Evolutionary conservation across 2,329 filamentous ascomycete genomes (phyloP), one percentile per base, ranked within the genome.

Genomic region (Ophiosphaerella korrae): DNA sequence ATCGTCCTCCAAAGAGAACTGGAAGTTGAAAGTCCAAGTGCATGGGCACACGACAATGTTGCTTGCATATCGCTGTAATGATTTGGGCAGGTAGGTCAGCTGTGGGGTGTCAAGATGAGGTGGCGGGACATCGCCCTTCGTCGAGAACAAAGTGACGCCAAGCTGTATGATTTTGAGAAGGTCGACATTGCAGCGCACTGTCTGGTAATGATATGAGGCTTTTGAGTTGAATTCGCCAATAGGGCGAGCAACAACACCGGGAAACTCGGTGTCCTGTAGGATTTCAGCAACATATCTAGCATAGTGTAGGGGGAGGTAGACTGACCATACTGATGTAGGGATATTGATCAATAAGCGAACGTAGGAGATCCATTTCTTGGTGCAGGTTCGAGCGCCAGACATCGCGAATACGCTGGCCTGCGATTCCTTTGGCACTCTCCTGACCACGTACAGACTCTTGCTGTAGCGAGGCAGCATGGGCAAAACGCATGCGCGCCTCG

Each of bases 1-100:
- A 76, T 99, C 94, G 34, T 93, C 86, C 61, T 94, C 89, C 8
- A 97, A 82, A 1, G 91, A 94, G 75, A 97, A 99, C 64, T 92
- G 88, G 77, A 99, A 99, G 80, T 99, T 97, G 82, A 99, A 99
- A 64, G 97, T 93, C 94, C 94, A 99, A 14, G 93, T 95, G 70
- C 89, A 95, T 13, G 90, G 93, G 52, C 91, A 86, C 42, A 84
- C 81, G n/a, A 80, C 71, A 46, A 83, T 76, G 57, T 80, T 80
- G 56, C 79, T 80, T 16, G 74, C 76, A 57, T 83, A 82, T 23
- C 75, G 74, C 57, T 78, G 76, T 37, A 79, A 74, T 55, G 78
- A 77, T 46, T 79, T 74, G n/a, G 68, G 68, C 35, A 66, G 58
- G 58, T 72, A 72, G 39, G 36, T 57, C 52, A 84, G 70, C 26